Evolutionary conservation across 2,329 filamentous ascomycete genomes (phyloP).

Genomic region (Aplosporella prunicola): DNA sequence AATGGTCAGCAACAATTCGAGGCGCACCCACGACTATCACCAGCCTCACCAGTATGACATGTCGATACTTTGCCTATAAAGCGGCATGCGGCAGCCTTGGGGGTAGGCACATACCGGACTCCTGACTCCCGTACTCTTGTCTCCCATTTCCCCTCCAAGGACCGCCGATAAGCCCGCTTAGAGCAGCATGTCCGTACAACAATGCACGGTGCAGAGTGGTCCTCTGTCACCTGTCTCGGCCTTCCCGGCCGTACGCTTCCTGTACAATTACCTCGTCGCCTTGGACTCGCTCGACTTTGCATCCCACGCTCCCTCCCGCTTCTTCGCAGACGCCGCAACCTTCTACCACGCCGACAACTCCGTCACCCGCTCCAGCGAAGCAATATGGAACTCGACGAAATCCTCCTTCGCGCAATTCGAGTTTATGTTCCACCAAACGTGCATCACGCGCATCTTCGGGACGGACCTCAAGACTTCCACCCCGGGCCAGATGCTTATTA

Average conservation of each 20-base stretch:
- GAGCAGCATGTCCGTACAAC: no score
- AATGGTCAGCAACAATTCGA: no score
- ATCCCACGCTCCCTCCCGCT: neutral
- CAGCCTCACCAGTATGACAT: no score
- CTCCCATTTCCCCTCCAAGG: no score
- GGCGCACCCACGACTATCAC: no score
- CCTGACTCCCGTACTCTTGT: no score
- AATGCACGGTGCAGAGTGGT: no score
- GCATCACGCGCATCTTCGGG: constrained; percentile 2
- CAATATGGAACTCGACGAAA: constrained; percentile 7
- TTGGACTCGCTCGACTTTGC: constrained; percentile 4
- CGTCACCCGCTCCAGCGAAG: neutral
- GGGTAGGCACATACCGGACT: no score
- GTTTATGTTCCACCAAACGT: constrained; percentile 8
- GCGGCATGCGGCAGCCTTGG: no score
- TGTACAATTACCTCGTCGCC: constrained; percentile 1
- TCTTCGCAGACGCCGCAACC: constrained; percentile 3
- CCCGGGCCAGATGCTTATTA: neutral
- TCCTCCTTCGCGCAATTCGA: constrained; percentile 1
- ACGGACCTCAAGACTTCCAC: neutral
- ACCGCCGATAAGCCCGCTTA: no score
- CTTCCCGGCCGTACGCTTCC: neutral
- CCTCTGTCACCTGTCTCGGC: no score
- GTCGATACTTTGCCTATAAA: no score
- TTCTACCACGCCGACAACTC: constrained; percentile 2